A percentile compares a stretch with the other conserved stretches of the same genome.
phyloP scores from a whole-genome alignment of 2,329 filamentous ascomycete genomes.

The Kalaharituber pfeilii region DNA sequence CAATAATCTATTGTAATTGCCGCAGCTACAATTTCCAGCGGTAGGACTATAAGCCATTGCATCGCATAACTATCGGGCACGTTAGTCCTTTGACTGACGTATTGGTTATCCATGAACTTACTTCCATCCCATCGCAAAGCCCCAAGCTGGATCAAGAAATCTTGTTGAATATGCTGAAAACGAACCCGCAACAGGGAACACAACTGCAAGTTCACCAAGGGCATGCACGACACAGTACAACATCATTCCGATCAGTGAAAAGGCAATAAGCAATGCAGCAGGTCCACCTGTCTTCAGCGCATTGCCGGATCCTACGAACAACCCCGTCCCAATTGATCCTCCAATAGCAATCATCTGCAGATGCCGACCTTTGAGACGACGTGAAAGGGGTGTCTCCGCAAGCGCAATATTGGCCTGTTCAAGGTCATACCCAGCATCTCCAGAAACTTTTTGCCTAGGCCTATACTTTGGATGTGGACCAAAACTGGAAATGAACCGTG shows the following conservation, averaged over 20 bases:
- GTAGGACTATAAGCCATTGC: conserved; percentile 71
- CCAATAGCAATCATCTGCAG: conserved; percentile 97
- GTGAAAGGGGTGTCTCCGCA: conserved; percentile 47
- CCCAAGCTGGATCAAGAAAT: conserved; percentile 86
- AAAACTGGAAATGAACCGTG: background rate
- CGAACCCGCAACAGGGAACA: conserved; percentile 79
- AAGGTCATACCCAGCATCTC: conserved; percentile 10
- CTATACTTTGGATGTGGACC: background rate
- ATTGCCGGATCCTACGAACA: conserved; percentile 69
- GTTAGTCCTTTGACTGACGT: no score
- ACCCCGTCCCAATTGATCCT: conserved; percentile 70
- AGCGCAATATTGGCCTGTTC: conserved; percentile 20
- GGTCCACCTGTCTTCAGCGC: conserved; percentile 58
- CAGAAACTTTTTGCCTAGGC: background rate
- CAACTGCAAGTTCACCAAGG: conserved; percentile 74
- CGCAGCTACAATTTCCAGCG: conserved; percentile 72
- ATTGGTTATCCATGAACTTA: conserved; percentile 32
- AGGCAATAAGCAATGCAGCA: conserved; percentile 61
- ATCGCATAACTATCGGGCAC: conserved; percentile 48
- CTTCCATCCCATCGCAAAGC: conserved; percentile 92
- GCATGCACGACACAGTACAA: conserved; percentile 84
- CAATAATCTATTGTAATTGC: conserved; percentile 73
- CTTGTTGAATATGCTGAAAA: conserved; percentile 85
- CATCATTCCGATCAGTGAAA: conserved; percentile 65
- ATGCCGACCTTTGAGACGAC: conserved; percentile 67